These are phyloP conservation scores for Rhipidocladum racemiflorum DNA, from an alignment of 176 grass and related monocot species.

Conservation along the genomic window DNA sequence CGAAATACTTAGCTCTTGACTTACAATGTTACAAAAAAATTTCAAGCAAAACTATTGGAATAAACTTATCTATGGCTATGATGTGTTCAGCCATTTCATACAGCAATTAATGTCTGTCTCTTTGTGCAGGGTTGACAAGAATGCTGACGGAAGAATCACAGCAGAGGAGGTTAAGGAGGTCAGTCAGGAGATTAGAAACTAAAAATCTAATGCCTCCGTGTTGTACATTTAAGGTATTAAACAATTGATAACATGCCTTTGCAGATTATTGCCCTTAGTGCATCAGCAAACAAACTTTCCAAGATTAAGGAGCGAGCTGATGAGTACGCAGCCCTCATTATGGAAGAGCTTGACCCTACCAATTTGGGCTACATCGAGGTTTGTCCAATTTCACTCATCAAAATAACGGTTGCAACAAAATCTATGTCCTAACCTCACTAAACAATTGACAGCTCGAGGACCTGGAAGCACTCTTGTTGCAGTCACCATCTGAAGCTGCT, in stretches of 20 bases:
- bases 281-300: slow-evolving; percentile 89
- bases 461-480: slow-evolving; percentile 69
- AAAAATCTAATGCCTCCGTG: neutral
- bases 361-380: slow-evolving; percentile 84
- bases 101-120: neutral
- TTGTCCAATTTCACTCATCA: neutral
- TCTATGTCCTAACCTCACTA: slow-evolving; percentile 1
- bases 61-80: neutral
- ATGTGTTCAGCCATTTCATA: slow-evolving; percentile 6
- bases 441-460: slow-evolving; percentile 58
- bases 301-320: slow-evolving; percentile 82
- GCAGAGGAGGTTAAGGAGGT: slow-evolving; percentile 93
- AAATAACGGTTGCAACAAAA: neutral
- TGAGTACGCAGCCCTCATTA: slow-evolving; percentile 80
- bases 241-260: neutral
- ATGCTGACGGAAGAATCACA: slow-evolving; percentile 77
- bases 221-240: slow-evolving; percentile 2
- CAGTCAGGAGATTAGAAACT: neutral
- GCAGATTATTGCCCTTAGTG: slow-evolving; percentile 86
- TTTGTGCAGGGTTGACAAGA: slow-evolving; percentile 77
- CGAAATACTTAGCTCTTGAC: neutral
- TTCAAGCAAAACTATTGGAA: neutral
- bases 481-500: slow-evolving; percentile 53
- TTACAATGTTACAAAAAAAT: neutral
- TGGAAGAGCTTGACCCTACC: slow-evolving; percentile 84